phyloP scores from a whole-genome alignment of 768 basidiomycete species.

The Auricularia auricula-judae region DNA sequence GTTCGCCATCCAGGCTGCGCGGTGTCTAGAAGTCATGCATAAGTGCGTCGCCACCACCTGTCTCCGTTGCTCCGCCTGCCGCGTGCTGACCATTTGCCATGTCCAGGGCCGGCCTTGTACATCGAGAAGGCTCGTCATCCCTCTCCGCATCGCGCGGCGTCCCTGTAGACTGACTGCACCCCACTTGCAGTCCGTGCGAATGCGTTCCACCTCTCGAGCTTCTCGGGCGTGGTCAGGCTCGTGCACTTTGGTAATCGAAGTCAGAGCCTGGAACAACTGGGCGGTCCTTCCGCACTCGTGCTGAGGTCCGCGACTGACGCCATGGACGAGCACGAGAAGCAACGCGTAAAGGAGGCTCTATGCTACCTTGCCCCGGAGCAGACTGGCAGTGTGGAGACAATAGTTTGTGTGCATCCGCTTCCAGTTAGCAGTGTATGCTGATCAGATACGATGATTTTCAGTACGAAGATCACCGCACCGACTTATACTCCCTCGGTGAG shows the following conservation, averaged over 20 bases:
- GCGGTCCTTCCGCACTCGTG: conserved; percentile 61
- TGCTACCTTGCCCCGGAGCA: conserved; percentile 71
- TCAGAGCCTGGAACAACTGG: conserved; percentile 57
- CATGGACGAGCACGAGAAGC: conserved; percentile 50
- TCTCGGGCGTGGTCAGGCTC: conserved; percentile 52
- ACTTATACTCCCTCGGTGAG: conserved; percentile 63
- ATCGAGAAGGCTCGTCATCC: conserved; percentile 47
- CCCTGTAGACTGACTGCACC: not conserved
- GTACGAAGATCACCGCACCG: conserved; percentile 62
- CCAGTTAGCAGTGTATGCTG: no score
- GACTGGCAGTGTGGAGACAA: conserved; percentile 62
- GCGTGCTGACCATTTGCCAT: conserved; percentile 4
- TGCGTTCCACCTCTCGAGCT: conserved; percentile 58
- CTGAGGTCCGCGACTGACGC: conserved; percentile 32
- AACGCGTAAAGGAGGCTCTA: conserved; percentile 64
- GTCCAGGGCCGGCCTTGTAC: conserved; percentile 43
- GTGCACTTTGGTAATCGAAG: conserved; percentile 70
- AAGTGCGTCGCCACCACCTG: conserved; percentile 23
- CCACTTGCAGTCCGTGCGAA: conserved; percentile 49
- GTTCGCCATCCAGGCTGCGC: conserved; percentile 66
- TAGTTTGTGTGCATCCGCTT: not conserved
- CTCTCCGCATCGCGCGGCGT: no score
- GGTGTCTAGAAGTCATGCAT: conserved; percentile 58
- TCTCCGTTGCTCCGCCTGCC: not conserved
- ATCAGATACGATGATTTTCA: conserved; percentile 10